Conservation (phyloP, 2,329 filamentous ascomycete genomes). For the Talaromyces sp. region DNA sequence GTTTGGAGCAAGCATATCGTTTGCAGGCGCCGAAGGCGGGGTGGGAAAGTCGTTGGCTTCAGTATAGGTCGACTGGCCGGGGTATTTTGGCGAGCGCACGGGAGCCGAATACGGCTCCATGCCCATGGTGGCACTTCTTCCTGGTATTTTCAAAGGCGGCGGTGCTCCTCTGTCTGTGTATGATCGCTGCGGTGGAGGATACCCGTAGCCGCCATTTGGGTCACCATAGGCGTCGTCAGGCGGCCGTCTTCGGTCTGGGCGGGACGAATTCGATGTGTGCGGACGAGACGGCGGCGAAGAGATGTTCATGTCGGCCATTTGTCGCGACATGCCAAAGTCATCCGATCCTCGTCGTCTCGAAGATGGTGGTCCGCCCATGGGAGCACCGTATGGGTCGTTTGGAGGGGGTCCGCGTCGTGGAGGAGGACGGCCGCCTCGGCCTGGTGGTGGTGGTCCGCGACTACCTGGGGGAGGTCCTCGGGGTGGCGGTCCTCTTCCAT, state of each 20-base stretch:
- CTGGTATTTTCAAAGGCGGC: slow-evolving; percentile 24
- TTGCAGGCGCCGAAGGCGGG: slow-evolving; percentile 3
- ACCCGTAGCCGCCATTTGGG: slow-evolving; percentile 5
- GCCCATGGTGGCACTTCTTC: slow-evolving; percentile 36
- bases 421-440: slow-evolving; percentile 21
- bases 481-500: slow-evolving; percentile 10
- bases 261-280: slow-evolving; percentile 35
- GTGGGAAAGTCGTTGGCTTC: slow-evolving; percentile 19
- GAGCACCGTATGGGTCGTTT: slow-evolving; percentile 23
- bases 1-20: slow-evolving; percentile 5
- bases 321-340: slow-evolving; percentile 30
- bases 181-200: slow-evolving; percentile 18
- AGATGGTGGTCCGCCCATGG: slow-evolving; percentile 24
- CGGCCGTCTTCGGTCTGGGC: slow-evolving; percentile 20
- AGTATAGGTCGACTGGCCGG: slow-evolving; percentile 29
- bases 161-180: slow-evolving; percentile 23
- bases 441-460: slow-evolving; percentile 8
- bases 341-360: slow-evolving; percentile 29
- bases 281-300: slow-evolving; percentile 25
- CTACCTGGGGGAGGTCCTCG: slow-evolving; percentile 11
- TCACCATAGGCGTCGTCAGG: slow-evolving; percentile 16
- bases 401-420: slow-evolving; percentile 25
- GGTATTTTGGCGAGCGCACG: slow-evolving; percentile 24
- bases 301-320: slow-evolving; percentile 36
- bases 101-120: slow-evolving; percentile 14